phyloP scores from a whole-genome alignment of 768 basidiomycete genomes.

The Auriculariales sp. region DNA sequence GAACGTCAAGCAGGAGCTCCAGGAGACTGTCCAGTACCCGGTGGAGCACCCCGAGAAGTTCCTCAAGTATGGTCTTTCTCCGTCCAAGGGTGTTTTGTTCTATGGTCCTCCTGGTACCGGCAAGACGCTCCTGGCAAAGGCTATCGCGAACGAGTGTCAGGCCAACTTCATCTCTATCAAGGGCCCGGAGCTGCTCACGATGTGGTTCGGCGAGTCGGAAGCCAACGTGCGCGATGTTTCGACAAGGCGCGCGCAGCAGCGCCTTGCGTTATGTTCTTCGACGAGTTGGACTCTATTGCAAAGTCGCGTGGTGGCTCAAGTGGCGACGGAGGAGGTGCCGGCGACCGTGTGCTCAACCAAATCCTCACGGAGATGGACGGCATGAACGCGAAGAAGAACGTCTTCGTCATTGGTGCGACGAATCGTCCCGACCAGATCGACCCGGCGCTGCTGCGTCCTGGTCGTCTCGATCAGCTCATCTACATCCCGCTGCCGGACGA shows the following conservation, averaged over 20 bases:
- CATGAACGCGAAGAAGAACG: slow-evolving; percentile 97
- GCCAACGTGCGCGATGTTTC: slow-evolving; percentile 99
- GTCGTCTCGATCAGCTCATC: slow-evolving; percentile 97
- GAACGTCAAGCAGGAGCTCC: slow-evolving; percentile 97
- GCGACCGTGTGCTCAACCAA: slow-evolving; percentile 95
- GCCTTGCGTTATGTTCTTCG: slow-evolving; percentile 99
- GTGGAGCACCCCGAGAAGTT: slow-evolving; percentile 99
- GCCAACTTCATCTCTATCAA: slow-evolving; percentile 99
- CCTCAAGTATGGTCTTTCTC: slow-evolving; percentile 99
- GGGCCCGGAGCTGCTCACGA: slow-evolving; percentile 95
- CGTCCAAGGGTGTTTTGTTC: slow-evolving; percentile 98
- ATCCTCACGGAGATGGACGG: slow-evolving; percentile 98
- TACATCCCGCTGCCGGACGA: slow-evolving; percentile 99
- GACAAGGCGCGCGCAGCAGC: slow-evolving; percentile 99
- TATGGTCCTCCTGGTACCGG: slow-evolving; percentile 99
- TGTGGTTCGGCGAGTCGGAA: slow-evolving; percentile 99
- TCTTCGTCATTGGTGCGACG: slow-evolving; percentile 95
- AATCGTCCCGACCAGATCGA: slow-evolving; percentile 96
- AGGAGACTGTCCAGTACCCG: slow-evolving; percentile 99
- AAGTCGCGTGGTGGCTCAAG: slow-evolving; percentile 80
- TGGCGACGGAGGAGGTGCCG: slow-evolving; percentile 91
- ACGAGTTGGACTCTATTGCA: slow-evolving; percentile 97
- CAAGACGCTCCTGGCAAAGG: slow-evolving; percentile 97
- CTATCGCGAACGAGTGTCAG: slow-evolving; percentile 98
- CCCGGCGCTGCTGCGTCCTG: slow-evolving; percentile 83